These are phyloP conservation scores for Trifolium pratense DNA, from an alignment of 306 rosid species.

Conservation along the genomic window DNA sequence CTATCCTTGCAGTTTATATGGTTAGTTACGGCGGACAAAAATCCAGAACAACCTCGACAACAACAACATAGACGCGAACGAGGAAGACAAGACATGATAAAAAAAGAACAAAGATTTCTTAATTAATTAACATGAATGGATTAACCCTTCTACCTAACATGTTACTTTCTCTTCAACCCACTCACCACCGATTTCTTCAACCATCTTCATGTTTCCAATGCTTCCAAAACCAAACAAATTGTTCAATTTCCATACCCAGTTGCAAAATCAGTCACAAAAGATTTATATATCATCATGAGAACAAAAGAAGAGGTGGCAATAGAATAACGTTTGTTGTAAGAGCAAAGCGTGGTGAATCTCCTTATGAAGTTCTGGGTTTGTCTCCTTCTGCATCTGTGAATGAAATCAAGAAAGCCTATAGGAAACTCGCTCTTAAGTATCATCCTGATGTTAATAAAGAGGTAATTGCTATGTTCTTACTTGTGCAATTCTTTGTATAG, in stretches of 20 bases:
- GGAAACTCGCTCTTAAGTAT: slow-evolving; percentile 93
- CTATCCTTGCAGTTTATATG: background rate
- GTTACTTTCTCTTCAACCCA: slow-evolving; percentile 15
- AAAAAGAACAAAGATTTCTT: slow-evolving; percentile 14
- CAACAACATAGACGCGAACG: background rate
- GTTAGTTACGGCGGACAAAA: background rate
- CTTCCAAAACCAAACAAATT: slow-evolving; percentile 43
- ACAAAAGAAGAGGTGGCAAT: slow-evolving; percentile 34
- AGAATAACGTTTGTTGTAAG: slow-evolving; percentile 30
- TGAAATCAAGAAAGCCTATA: slow-evolving; percentile 87
- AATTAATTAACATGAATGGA: slow-evolving; percentile 58
- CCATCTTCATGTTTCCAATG: slow-evolving; percentile 38
- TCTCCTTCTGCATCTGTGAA: slow-evolving; percentile 70
- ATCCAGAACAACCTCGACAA: background rate
- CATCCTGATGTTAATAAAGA: slow-evolving; percentile 97
- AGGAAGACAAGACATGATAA: slow-evolving; percentile 31
- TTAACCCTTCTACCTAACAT: slow-evolving; percentile 45
- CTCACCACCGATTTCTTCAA: slow-evolving; percentile 43
- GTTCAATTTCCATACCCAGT: slow-evolving; percentile 46
- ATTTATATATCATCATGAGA: slow-evolving; percentile 31
- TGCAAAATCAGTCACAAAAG: slow-evolving; percentile 26
- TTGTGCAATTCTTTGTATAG: background rate
- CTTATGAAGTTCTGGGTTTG: slow-evolving; percentile 80
- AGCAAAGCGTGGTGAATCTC: slow-evolving; percentile 73
- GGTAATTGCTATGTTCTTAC: slow-evolving; percentile 50